These are phyloP conservation scores for Escallonia rubra DNA, from an alignment of 129 eudicot genomes.

Conservation along the genomic window DNA sequence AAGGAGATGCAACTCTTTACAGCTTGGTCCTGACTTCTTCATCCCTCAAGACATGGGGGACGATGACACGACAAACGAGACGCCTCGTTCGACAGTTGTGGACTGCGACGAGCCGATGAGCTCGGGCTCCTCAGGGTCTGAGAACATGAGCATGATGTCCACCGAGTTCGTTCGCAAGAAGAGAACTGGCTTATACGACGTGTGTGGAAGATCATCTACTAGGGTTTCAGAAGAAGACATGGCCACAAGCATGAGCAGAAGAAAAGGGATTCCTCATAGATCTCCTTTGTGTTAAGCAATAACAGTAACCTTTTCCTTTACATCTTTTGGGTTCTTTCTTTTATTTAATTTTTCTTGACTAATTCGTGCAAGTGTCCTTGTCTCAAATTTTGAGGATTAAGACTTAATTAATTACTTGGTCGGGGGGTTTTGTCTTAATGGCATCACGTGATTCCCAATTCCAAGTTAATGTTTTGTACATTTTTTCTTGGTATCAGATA, in stretches of 20 bases:
- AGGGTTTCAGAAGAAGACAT: conserved; percentile 66
- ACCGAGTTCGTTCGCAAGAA: conserved; percentile 72
- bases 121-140: conserved; percentile 74
- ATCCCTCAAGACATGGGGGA: conserved; percentile 87
- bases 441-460: conserved; percentile 92
- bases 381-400: conserved; percentile 14
- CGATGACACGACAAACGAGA: conserved; percentile 54
- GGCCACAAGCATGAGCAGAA: conserved; percentile 76
- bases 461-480: conserved; percentile 69
- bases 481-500: conserved; percentile 17
- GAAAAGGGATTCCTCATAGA: conserved; percentile 94
- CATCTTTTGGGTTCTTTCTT: neutral
- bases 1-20: conserved; percentile 67
- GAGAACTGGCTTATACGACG: conserved; percentile 59
- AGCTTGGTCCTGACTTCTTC: conserved; percentile 89
- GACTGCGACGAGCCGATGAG: conserved; percentile 65
- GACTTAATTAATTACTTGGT: conserved; percentile 63
- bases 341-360: neutral
- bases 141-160: conserved; percentile 61
- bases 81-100: conserved; percentile 65
- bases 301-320: neutral
- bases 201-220: conserved; percentile 65
- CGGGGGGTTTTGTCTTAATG: conserved; percentile 89
- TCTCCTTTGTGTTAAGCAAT: conserved; percentile 78
- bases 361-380: too few species aligned